Evolutionary conservation across 768 basidiomycete genomes (phyloP).

Genomic region (Boletus rufocinnamomeus): DNA sequence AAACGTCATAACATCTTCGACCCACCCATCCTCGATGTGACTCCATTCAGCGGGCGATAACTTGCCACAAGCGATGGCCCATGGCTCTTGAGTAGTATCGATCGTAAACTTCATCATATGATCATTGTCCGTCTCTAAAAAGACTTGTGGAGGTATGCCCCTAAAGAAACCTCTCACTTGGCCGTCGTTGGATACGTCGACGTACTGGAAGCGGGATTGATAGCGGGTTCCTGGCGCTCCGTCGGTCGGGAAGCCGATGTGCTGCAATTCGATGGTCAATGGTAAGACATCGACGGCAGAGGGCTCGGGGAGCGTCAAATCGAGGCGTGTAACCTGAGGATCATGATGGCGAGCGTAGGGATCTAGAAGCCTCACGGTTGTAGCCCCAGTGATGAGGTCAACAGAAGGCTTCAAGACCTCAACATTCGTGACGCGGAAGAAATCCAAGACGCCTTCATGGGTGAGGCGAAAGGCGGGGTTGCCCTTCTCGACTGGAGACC

Average conservation of each 20-base stretch:
- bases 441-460: not conserved
- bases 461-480: not conserved
- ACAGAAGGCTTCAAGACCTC: not conserved
- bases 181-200: not conserved
- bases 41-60: not conserved
- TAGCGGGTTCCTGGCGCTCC: too few relatives aligned
- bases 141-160: not conserved
- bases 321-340: not conserved
- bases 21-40: too few relatives aligned
- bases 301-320: not conserved
- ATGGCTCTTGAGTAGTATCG: slow-evolving; percentile 3
- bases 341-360: accelerated
- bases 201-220: not conserved
- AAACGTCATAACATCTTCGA: not conserved
- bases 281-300: not conserved
- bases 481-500: not conserved
- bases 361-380: not conserved
- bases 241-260: not conserved
- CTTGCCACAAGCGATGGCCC: not conserved
- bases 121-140: not conserved
- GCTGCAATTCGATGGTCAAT: not conserved
- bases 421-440: accelerated
- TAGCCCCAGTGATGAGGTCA: not conserved
- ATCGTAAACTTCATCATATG: slow-evolving; percentile 6
- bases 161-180: not conserved